Percentiles rank a stretch among this genome's conserved stretches.
phyloP scores from a whole-genome alignment of 108 stramenopile genomes.

The Pseudonitzschia multistriata region DNA sequence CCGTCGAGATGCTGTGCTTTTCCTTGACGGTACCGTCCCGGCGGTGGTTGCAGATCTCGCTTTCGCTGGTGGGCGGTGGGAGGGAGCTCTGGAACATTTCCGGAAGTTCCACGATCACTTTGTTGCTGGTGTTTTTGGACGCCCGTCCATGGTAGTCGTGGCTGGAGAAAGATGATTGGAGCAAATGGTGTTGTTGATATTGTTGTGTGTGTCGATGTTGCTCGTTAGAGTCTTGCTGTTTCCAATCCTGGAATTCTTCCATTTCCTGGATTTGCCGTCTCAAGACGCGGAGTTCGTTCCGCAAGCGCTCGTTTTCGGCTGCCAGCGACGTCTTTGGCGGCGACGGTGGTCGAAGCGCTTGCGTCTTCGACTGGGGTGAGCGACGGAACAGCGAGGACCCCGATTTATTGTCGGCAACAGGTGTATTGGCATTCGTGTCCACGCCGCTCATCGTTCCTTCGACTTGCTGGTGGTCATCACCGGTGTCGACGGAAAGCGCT shows the following conservation, averaged over 20 bases:
- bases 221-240: not conserved
- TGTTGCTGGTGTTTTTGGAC: not conserved
- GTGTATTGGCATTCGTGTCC: too few relatives aligned
- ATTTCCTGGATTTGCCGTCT: slow-evolving; percentile 8
- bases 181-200: too few relatives aligned
- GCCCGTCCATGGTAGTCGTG: not conserved
- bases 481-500: too few relatives aligned
- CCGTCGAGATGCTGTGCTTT: slow-evolving; percentile 21
- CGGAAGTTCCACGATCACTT: slow-evolving; percentile 3
- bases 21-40: slow-evolving; percentile 10
- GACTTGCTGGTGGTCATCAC: too few relatives aligned
- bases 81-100: not conserved
- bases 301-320: slow-evolving; percentile 26
- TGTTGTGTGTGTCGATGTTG: not conserved
- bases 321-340: too few relatives aligned
- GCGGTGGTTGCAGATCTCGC: not conserved
- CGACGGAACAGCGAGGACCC: too few relatives aligned
- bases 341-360: too few relatives aligned
- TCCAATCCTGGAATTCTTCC: not conserved
- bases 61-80: not conserved
- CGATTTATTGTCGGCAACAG: too few relatives aligned
- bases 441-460: too few relatives aligned
- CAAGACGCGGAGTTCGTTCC: slow-evolving; percentile 18
- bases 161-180: not conserved
- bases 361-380: too few relatives aligned